These are phyloP conservation scores for Calocera cornea DNA, from an alignment of 768 basidiomycete species.

Conservation along the genomic window DNA sequence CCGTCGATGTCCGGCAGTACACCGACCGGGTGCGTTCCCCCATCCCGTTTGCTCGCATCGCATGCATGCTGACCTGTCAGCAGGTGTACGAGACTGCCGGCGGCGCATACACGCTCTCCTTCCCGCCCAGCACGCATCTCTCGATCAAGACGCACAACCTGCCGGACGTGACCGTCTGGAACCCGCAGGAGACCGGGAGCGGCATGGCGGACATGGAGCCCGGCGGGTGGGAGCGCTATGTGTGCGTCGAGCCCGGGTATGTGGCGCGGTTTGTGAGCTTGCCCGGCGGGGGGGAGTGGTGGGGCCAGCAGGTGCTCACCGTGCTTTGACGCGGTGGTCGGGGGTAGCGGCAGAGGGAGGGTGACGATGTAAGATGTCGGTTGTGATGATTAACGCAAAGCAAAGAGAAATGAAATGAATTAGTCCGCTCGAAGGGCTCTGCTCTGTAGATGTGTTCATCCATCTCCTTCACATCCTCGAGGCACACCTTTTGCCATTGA, in stretches of 20 bases:
- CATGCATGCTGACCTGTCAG: background rate
- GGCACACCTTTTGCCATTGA: too few species aligned
- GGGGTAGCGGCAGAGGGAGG: background rate
- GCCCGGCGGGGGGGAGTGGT: conserved; percentile 54
- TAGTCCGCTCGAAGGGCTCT: too few species aligned
- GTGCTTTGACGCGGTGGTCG: conserved; percentile 21
- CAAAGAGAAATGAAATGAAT: conserved; percentile 1
- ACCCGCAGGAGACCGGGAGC: conserved; percentile 57
- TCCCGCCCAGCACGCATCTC: conserved; percentile 41
- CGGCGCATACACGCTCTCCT: conserved; percentile 41
- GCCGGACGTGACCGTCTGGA: conserved; percentile 88
- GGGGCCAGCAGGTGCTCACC: conserved; percentile 58
- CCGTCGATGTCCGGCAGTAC: conserved; percentile 48
- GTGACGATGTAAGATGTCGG: background rate
- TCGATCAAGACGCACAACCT: conserved; percentile 40
- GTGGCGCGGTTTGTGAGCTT: conserved; percentile 59
- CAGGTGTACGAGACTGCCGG: conserved; percentile 54
- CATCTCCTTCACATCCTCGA: too few species aligned
- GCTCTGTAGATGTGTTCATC: too few species aligned
- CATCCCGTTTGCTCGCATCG: background rate
- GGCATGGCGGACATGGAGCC: conserved; percentile 84
- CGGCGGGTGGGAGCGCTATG: conserved; percentile 71
- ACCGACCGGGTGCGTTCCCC: conserved; percentile 41
- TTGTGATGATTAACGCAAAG: background rate
- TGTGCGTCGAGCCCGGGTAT: conserved; percentile 86